A percentile compares a stretch with the other conserved stretches of the same genome.
These are phyloP conservation scores for Strobilomyces dryophilus DNA, from an alignment of 768 basidiomycete species.

Conservation along the genomic window DNA sequence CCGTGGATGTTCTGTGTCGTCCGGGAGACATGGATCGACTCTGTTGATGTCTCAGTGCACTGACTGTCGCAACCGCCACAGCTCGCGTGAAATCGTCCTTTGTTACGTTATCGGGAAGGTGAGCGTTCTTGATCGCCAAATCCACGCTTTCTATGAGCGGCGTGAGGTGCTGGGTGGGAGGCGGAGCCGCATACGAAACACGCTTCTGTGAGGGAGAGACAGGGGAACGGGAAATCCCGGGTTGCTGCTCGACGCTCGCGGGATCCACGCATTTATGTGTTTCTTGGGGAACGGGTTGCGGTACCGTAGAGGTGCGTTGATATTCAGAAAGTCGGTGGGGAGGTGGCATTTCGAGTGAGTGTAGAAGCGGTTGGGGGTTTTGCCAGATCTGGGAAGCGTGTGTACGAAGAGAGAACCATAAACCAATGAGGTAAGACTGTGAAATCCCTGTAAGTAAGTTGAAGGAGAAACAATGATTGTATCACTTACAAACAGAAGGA, in stretches of 20 bases:
- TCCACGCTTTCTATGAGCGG: slow-evolving; percentile 79
- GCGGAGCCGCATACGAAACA: slow-evolving; percentile 51
- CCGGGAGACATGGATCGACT: slow-evolving; percentile 46
- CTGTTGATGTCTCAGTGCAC: slow-evolving; percentile 80
- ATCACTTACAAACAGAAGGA: slow-evolving; percentile 79
- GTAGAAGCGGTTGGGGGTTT: slow-evolving; percentile 83
- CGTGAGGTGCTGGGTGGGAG: slow-evolving; percentile 38
- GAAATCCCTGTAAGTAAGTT: slow-evolving; percentile 2
- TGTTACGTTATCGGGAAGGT: slow-evolving; percentile 60
- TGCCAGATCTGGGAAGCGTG: slow-evolving; percentile 99
- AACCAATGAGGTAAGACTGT: slow-evolving; percentile 92
- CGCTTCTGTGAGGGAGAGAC: slow-evolving; percentile 47
- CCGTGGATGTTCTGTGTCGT: slow-evolving; percentile 40
- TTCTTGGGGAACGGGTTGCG: slow-evolving; percentile 19
- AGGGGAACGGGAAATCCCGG: slow-evolving; percentile 19
- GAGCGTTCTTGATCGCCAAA: slow-evolving; percentile 61
- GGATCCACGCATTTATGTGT: slow-evolving; percentile 44
- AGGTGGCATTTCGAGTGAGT: slow-evolving; percentile 56
- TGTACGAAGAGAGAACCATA: slow-evolving; percentile 98
- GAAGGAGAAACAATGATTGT: background rate
- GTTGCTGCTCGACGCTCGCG: slow-evolving; percentile 24
- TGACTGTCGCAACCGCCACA: slow-evolving; percentile 91
- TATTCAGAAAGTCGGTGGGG: slow-evolving; percentile 58
- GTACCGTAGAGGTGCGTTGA: slow-evolving; percentile 40
- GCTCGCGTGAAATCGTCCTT: slow-evolving; percentile 91